These are phyloP conservation scores for Phytophthora melonis DNA, from an alignment of 352 stramenopile species.

Conservation along the genomic window DNA sequence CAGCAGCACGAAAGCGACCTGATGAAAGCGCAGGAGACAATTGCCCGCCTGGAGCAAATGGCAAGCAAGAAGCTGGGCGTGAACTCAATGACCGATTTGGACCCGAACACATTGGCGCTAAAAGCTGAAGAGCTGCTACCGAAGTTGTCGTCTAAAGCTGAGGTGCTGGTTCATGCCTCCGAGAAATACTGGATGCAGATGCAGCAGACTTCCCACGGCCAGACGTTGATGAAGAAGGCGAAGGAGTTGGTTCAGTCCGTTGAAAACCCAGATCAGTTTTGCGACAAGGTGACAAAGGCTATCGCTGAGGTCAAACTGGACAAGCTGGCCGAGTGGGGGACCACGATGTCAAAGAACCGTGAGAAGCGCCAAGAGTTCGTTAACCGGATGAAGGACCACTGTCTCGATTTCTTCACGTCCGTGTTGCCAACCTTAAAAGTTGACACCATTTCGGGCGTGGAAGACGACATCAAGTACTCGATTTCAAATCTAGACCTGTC, in stretches of 20 bases:
- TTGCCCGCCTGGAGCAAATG: slow-evolving; percentile 63
- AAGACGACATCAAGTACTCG: slow-evolving; percentile 83
- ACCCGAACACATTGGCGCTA: slow-evolving; percentile 60
- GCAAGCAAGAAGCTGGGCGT: slow-evolving; percentile 72
- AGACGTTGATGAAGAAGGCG: slow-evolving; percentile 71
- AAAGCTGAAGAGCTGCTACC: slow-evolving; percentile 78
- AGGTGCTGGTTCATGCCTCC: slow-evolving; percentile 64
- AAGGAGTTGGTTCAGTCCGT: slow-evolving; percentile 79
- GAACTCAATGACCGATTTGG: slow-evolving; percentile 60
- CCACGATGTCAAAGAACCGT: slow-evolving; percentile 61
- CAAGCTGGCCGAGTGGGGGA: slow-evolving; percentile 75
- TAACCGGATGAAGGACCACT: slow-evolving; percentile 85
- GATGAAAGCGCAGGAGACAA: slow-evolving; percentile 62
- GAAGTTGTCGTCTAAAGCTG: slow-evolving; percentile 59
- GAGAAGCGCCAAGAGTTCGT: slow-evolving; percentile 84
- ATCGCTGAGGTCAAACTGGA: slow-evolving; percentile 77
- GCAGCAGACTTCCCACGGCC: slow-evolving; percentile 74
- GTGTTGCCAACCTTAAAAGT: slow-evolving; percentile 86
- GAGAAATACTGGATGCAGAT: slow-evolving; percentile 79
- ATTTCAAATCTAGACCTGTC: slow-evolving; percentile 84
- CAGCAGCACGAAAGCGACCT: slow-evolving; percentile 72
- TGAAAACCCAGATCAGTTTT: slow-evolving; percentile 79
- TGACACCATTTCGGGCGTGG: slow-evolving; percentile 80
- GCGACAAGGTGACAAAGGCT: slow-evolving; percentile 73
- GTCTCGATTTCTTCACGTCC: slow-evolving; percentile 88